These are phyloP conservation scores for Pestalotiopsis sp. DNA, from an alignment of 2,329 filamentous ascomycete genomes.

Conservation along the genomic window DNA sequence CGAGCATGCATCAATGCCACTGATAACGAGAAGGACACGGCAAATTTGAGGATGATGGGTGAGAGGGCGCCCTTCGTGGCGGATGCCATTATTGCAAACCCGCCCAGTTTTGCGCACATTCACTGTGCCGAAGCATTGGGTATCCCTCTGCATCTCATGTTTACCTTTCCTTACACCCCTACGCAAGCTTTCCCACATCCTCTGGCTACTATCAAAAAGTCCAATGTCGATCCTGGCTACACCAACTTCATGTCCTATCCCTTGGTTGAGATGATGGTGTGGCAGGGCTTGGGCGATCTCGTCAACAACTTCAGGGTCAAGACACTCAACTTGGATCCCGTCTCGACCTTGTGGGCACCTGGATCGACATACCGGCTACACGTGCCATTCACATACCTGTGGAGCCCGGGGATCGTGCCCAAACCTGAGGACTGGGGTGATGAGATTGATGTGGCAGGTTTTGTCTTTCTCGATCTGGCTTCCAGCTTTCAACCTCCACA, in stretches of 20 bases:
- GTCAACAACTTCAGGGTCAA: conserved; percentile 74
- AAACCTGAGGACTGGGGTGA: conserved; percentile 71
- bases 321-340: conserved; percentile 71
- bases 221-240: conserved; percentile 72
- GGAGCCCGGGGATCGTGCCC: conserved; percentile 67
- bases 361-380: conserved; percentile 73
- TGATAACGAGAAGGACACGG: conserved; percentile 65
- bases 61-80: conserved; percentile 64
- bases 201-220: conserved; percentile 72
- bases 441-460: conserved; percentile 75
- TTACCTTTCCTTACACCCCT: conserved; percentile 82
- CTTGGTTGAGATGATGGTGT: conserved; percentile 83
- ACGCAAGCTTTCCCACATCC: conserved; percentile 79
- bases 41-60: conserved; percentile 68
- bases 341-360: conserved; percentile 77
- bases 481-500: conserved; percentile 61
- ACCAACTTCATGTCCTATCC: conserved; percentile 83
- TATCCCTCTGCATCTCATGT: conserved; percentile 82
- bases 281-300: conserved; percentile 84
- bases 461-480: conserved; percentile 75
- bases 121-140: conserved; percentile 80
- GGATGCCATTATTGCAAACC: conserved; percentile 85
- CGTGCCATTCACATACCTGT: conserved; percentile 76
- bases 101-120: conserved; percentile 76
- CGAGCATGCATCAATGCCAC: conserved; percentile 74